Conservation (phyloP, 1,284 basidiomycete genomes). For the Afroboletus lepidellus region DNA sequence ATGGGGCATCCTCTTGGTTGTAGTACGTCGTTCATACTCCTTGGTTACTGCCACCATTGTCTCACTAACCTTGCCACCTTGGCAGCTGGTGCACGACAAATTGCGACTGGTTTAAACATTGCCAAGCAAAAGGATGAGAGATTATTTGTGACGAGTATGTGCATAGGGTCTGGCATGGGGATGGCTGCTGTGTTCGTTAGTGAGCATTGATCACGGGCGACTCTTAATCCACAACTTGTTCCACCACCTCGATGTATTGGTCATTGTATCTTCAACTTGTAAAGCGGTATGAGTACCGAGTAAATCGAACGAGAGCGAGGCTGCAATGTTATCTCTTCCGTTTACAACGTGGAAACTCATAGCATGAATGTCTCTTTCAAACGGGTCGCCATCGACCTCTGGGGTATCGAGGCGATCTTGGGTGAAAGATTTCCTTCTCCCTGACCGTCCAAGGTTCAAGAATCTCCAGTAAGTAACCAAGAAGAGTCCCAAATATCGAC, state of each 20-base stretch:
- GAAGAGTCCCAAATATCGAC: slow-evolving; percentile 68
- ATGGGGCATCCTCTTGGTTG: slow-evolving; percentile 83
- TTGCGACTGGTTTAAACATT: slow-evolving; percentile 82
- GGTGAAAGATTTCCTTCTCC: slow-evolving; percentile 47
- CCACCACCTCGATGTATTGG: neutral
- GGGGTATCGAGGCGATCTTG: slow-evolving; percentile 43
- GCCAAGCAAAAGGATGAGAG: slow-evolving; percentile 75
- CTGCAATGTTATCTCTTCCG: too few relatives aligned
- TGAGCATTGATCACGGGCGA: slow-evolving; percentile 58
- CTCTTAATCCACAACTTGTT: neutral
- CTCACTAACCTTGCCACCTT: slow-evolving; percentile 9
- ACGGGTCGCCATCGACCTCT: slow-evolving; percentile 36
- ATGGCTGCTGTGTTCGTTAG: slow-evolving; percentile 82
- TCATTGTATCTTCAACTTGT: neutral
- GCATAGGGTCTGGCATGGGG: slow-evolving; percentile 92
- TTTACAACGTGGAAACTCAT: neutral
- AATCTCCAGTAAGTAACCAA: slow-evolving; percentile 36
- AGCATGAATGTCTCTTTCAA: slow-evolving; percentile 30
- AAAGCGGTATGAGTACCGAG: neutral
- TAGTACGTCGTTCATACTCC: slow-evolving; percentile 50
- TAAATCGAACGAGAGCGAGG: neutral
- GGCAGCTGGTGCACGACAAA: slow-evolving; percentile 81
- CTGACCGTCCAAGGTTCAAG: slow-evolving; percentile 54
- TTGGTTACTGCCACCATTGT: neutral
- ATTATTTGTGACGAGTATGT: slow-evolving; percentile 92